Conservation (phyloP, 1,139 yeast species). For the Geotrichum armillariae region DNA sequence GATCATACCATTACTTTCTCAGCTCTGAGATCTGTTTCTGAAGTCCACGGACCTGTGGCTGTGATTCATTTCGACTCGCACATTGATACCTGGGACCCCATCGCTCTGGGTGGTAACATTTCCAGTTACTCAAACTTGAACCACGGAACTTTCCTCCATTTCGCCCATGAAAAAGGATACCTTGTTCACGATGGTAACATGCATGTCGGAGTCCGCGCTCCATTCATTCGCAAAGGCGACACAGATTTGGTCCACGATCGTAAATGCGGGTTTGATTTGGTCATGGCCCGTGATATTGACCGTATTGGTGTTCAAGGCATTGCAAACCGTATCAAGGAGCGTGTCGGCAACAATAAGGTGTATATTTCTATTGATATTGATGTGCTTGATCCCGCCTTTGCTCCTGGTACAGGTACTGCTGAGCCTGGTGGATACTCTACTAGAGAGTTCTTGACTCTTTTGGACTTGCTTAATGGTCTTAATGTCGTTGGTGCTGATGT, state of each 20-base stretch:
- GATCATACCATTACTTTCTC: conserved; percentile 74
- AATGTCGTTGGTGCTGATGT: conserved; percentile 75
- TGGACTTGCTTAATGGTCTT: conserved; percentile 58
- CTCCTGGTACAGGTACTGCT: conserved; percentile 82
- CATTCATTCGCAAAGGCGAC: conserved; percentile 32
- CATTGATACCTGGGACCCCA: conserved; percentile 66
- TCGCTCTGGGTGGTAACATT: conserved; percentile 67
- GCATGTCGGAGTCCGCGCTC: conserved; percentile 72
- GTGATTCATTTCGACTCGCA: conserved; percentile 78
- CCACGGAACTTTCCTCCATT: conserved; percentile 80
- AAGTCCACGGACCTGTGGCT: conserved; percentile 61
- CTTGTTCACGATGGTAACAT: conserved; percentile 52
- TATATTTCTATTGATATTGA: conserved; percentile 76
- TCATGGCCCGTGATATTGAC: conserved; percentile 72
- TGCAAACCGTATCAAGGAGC: conserved; percentile 51
- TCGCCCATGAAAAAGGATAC: conserved; percentile 55
- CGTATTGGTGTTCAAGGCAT: conserved; percentile 47
- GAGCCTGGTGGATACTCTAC: conserved; percentile 83
- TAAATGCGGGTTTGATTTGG: conserved; percentile 59
- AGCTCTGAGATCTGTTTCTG: conserved; percentile 60
- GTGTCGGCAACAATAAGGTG: conserved; percentile 61
- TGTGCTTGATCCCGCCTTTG: conserved; percentile 76
- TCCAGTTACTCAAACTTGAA: conserved; percentile 48
- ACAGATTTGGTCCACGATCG: conserved; percentile 63
- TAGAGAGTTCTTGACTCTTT: conserved; percentile 62